Base-by-base conservation (phyloP, 2,329 filamentous ascomycete genomes). In the Hymenoscyphus scutula region DNA sequence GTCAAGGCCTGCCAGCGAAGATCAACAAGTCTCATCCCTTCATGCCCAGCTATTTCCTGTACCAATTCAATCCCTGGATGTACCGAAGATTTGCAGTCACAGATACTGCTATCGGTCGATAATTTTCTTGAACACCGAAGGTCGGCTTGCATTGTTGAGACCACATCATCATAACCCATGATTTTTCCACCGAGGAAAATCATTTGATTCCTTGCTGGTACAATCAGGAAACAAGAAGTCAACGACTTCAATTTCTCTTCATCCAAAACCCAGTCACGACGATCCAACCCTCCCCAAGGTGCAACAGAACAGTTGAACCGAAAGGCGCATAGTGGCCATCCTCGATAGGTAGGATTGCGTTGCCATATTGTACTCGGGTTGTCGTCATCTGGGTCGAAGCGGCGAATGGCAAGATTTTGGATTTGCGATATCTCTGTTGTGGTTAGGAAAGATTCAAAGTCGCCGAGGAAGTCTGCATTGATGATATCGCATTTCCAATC, bases 301-400 rank as follows among this genome's bases (percentile, higher is more conserved):
- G 25, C 17, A 29, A 13, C 15, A 23, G 23, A 29, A 7, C 56
- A 58, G 17, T 58, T 58, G 37, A 58, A 58, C 29, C 56, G 56
- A 58, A 58, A 58, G 27, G 56, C 32, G 30, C 56, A 58, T 38
- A 58, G 48, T 10, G 56, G 56, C 56, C 56, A 58, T 10, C 56
- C 56, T 15, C 38, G 37, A 29, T 58, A 58, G 7, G 56, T 58
- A 29, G 56, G 56, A 29, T 58, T 58, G 3, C 56, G 56, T 19
- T 58, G 56, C 56, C 56, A 58, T 58, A 58, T 48, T 17, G 56
- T 58, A 17, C 34, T 29, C 5, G 56, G 56, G 23, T 58, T 58
- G 32, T 58, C 25, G 19, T 58, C 56, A 29, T 58, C 56, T 17
- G 37, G 32, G 25, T 58, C 56, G n/a, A 58, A 58, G 17, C 56